Evolutionary conservation across 1,284 basidiomycete species (phyloP).

Genomic region (Microbotryomycetes sp.): DNA sequence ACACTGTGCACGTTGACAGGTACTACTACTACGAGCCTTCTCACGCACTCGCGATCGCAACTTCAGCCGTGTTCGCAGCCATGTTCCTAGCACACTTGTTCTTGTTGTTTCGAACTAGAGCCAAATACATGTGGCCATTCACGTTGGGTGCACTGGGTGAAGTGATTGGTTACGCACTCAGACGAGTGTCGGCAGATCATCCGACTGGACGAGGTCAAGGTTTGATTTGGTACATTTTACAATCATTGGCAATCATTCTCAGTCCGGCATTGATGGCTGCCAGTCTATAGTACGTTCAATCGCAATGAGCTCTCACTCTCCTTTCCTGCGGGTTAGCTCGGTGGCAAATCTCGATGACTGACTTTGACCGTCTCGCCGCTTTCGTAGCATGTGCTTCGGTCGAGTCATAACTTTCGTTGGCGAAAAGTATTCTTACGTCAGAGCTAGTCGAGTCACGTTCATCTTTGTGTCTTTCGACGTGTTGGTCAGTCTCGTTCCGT

Average conservation of each 20-base stretch:
- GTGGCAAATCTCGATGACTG: too few relatives aligned
- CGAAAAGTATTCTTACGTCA: slow-evolving; percentile 17
- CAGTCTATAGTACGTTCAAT: slow-evolving; percentile 11
- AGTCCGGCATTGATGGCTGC: slow-evolving; percentile 23
- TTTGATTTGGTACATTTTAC: slow-evolving; percentile 17
- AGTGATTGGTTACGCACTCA: slow-evolving; percentile 17
- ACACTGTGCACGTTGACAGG: background rate
- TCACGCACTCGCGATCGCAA: slow-evolving; percentile 2
- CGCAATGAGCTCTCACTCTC: background rate
- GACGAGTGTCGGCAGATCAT: slow-evolving; percentile 21
- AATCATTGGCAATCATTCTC: slow-evolving; percentile 26
- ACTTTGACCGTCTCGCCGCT: too few relatives aligned
- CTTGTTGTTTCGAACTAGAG: slow-evolving; percentile 1
- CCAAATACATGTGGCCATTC: slow-evolving; percentile 25
- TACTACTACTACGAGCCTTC: background rate
- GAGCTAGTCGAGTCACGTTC: slow-evolving; percentile 20
- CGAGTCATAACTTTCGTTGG: slow-evolving; percentile 26
- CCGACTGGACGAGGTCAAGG: slow-evolving; percentile 13
- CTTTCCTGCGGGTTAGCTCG: background rate
- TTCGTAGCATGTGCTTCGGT: slow-evolving; percentile 10
- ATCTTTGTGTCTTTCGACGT: slow-evolving; percentile 24
- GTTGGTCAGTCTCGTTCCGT: background rate
- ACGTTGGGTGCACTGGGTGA: slow-evolving; percentile 18
- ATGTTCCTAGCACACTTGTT: slow-evolving; percentile 10
- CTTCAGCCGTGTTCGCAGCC: slow-evolving; percentile 8